Base-by-base conservation (phyloP, 2,329 filamentous ascomycete species). In the Fusarium sp. region DNA sequence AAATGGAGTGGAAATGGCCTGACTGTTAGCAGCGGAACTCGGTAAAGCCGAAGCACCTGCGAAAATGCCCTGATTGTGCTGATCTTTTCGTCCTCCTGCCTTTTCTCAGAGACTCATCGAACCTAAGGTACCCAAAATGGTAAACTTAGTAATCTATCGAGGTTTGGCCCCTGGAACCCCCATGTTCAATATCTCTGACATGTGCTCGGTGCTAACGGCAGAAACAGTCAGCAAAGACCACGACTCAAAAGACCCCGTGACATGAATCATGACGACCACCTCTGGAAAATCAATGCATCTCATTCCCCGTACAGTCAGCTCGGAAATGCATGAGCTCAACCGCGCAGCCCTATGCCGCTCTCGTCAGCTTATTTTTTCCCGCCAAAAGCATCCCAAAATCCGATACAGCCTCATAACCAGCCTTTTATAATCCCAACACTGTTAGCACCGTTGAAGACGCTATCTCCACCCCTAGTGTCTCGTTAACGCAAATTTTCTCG, bases 401-500 rank as follows among this genome's bases (percentile, higher is more conserved):
- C 45, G 22, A 9, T 51, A 33, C 42, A 56, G 62, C 26, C 36
- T 53, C 41, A 28, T 18, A 20, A 8, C 22, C 26, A 50, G 16
- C n/a, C 26, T 24, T 62, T 50, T 33, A 24, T 45, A 35, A 26
- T 59, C 51, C 51, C 20, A 56, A 22, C 16, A 50, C 48, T 53
- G 31, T 26, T 36, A 15, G 24, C 24, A 53, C 16, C 35, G 24
- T 44, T 58, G 7, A 18, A 18, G 18, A 10, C 5, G 30, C 65
- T 75, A 74, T 8, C 10, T 36, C 13, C 73, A 77, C 73, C 33
- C 75, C 70, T 31, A 53, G 31, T 38, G 73, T 77, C 48, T 22
- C 15, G 26, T 41, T 75, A 76, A 64, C 64, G 71, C 73, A 75
- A 78, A 78, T 73, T 78, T 77, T 77, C 57, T 41, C 72, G n/a